phyloP scores from a whole-genome alignment of 2,329 filamentous ascomycete genomes.

The Fusarium tjaetaba region DNA sequence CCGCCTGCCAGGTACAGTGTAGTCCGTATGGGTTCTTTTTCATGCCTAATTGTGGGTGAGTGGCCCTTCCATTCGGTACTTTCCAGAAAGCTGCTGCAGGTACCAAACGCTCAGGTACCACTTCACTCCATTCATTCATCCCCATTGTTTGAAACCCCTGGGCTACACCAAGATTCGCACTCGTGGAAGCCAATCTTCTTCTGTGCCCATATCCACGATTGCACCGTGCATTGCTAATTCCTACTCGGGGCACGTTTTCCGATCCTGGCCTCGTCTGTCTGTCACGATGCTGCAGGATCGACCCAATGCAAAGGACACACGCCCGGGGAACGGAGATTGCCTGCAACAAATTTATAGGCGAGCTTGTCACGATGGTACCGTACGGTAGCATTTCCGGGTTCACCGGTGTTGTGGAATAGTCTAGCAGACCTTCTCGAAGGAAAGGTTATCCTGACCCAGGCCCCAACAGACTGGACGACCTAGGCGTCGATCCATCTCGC shows the following conservation, averaged over 20 bases:
- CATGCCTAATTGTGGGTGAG: constrained; percentile 32
- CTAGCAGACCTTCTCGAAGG: constrained; percentile 40
- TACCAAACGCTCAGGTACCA: constrained; percentile 31
- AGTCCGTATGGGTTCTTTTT: constrained; percentile 2
- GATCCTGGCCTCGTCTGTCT: constrained; percentile 22
- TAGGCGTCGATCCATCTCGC: constrained; percentile 42
- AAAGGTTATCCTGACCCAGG: constrained; percentile 39
- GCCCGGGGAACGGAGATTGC: constrained; percentile 37
- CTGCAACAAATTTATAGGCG: constrained; percentile 16
- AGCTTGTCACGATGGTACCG: constrained; percentile 20
- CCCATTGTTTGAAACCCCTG: constrained; percentile 29
- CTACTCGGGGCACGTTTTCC: constrained; percentile 22
- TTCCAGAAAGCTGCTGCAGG: constrained; percentile 28
- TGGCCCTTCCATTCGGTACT: constrained; percentile 36
- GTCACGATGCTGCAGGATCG: constrained; percentile 31
- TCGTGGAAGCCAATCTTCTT: constrained; percentile 2
- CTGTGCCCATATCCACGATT: constrained; percentile 4
- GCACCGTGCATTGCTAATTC: constrained; percentile 3
- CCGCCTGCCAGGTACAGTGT: constrained; percentile 12
- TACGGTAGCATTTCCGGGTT: constrained; percentile 33
- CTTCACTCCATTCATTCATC: neutral
- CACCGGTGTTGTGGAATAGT: constrained; percentile 30
- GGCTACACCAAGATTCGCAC: constrained; percentile 22
- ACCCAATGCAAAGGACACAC: constrained; percentile 38
- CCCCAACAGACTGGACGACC: constrained; percentile 38